These are phyloP conservation scores for Quercus rubra DNA, from an alignment of 306 rosid species.

Conservation along the genomic window DNA sequence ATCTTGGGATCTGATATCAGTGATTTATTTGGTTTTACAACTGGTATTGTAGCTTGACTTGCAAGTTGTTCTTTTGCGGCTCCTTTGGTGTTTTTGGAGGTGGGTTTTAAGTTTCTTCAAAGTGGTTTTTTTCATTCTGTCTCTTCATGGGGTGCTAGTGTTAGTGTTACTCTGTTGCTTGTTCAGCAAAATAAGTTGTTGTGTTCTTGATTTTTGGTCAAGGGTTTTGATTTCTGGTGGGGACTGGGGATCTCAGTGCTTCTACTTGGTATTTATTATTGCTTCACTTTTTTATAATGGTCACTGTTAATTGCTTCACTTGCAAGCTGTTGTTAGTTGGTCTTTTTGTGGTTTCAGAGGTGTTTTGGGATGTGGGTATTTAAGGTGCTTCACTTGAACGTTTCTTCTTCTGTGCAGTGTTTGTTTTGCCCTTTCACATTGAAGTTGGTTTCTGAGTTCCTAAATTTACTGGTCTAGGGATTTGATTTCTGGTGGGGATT, in stretches of 20 bases:
- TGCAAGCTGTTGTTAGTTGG: constrained; percentile 56
- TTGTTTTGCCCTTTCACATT: constrained; percentile 21
- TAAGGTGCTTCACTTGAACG: not conserved
- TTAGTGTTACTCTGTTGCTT: not conserved
- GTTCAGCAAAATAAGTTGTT: constrained; percentile 20
- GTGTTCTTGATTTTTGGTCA: constrained; percentile 35
- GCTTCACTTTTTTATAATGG: constrained; percentile 39
- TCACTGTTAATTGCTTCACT: constrained; percentile 47
- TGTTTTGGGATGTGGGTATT: constrained; percentile 39
- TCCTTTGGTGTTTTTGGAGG: not conserved
- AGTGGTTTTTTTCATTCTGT: not conserved
- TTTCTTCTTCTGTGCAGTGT: constrained; percentile 31
- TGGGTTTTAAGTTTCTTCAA: constrained; percentile 13
- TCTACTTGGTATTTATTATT: constrained; percentile 34
- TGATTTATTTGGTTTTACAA: not conserved
- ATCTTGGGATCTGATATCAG: not conserved
- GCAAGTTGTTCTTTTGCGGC: constrained; percentile 3
- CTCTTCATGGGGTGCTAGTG: not conserved
- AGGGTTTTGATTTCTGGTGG: constrained; percentile 42
- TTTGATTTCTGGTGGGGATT: constrained; percentile 40
- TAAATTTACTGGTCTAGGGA: constrained; percentile 51
- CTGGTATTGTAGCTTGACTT: not conserved
- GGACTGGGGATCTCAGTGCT: constrained; percentile 43
- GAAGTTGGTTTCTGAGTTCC: constrained; percentile 19
- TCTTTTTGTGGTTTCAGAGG: constrained; percentile 35